Percentiles rank a stretch among this genome's conserved stretches.
These are phyloP conservation scores for Picochlorum sp. DNA, from an alignment of 139 green algal species.

Conservation along the genomic window DNA sequence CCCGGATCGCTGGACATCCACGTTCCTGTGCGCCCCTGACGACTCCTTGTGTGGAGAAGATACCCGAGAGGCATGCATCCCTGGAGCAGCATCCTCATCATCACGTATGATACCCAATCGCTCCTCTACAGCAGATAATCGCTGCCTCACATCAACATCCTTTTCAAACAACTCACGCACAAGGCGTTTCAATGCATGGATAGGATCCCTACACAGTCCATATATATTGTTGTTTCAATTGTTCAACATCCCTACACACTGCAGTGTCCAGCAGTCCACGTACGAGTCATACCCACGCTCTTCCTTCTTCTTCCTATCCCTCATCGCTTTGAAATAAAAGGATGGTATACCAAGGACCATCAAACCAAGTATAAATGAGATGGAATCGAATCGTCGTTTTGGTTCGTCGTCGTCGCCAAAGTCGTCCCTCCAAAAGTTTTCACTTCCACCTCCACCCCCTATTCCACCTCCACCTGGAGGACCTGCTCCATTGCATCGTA, in stretches of 20 bases:
- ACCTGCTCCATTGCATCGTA: too few relatives aligned
- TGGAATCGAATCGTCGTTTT: constrained; percentile 5
- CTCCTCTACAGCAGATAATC: constrained; percentile 27
- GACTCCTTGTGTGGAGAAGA: background rate
- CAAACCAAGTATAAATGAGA: background rate
- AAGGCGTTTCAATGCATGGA: constrained; percentile 34
- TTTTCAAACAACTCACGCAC: constrained; percentile 39
- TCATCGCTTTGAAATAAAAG: background rate
- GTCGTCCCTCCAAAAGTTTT: background rate
- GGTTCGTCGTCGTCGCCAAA: background rate
- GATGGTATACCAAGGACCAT: background rate
- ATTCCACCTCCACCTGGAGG: too few relatives aligned
- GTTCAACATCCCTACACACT: background rate
- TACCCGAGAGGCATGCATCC: too few relatives aligned
- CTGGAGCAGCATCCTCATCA: too few relatives aligned
- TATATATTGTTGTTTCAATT: background rate
- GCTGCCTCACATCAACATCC: constrained; percentile 23
- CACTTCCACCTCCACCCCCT: background rate
- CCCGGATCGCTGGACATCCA: background rate
- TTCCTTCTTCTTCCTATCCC: background rate
- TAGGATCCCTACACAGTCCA: constrained; percentile 17
- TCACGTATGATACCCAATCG: background rate
- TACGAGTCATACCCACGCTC: background rate
- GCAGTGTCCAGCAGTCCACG: background rate
- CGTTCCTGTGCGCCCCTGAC: background rate